These are phyloP conservation scores for Sporothrix schenckii DNA, from an alignment of 2,329 filamentous ascomycete species.

Conservation along the genomic window DNA sequence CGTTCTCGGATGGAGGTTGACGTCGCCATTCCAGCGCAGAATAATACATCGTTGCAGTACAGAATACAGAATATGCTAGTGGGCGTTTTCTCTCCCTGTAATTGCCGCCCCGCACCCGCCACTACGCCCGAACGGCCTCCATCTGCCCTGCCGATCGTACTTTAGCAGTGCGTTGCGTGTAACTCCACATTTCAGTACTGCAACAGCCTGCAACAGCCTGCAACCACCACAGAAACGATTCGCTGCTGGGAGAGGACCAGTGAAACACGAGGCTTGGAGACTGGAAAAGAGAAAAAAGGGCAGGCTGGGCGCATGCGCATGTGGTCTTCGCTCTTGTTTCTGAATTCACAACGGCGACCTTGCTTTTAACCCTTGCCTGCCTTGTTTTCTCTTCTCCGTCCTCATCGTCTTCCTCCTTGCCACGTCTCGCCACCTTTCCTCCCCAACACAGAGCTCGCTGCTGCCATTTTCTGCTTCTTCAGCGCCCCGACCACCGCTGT, in stretches of 20 bases:
- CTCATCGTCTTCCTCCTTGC: not conserved
- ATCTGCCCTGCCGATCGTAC: slow-evolving; percentile 18
- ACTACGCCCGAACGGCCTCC: not conserved
- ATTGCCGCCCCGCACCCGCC: not conserved
- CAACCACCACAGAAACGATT: not conserved
- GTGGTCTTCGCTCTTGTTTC: not conserved
- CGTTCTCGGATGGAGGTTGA: no score
- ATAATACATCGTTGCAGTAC: no score
- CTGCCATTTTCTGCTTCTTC: not conserved
- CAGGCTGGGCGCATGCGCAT: not conserved
- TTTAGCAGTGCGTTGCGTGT: not conserved
- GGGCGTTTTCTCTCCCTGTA: not conserved
- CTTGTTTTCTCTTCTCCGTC: not conserved
- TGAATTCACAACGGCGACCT: slow-evolving; percentile 3
- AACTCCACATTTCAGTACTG: no score
- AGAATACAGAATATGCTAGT: no score
- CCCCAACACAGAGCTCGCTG: not conserved
- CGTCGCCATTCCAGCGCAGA: no score
- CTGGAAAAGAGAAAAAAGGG: not conserved
- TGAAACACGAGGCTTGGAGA: slow-evolving; percentile 16
- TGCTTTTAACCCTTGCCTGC: no score
- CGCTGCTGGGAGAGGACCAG: not conserved
- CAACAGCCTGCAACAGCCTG: no score
- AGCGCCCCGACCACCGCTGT: not conserved
- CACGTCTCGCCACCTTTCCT: not conserved